phyloP scores from a whole-genome alignment of 2,329 filamentous ascomycete species.

The Diaporthe humulicola region DNA sequence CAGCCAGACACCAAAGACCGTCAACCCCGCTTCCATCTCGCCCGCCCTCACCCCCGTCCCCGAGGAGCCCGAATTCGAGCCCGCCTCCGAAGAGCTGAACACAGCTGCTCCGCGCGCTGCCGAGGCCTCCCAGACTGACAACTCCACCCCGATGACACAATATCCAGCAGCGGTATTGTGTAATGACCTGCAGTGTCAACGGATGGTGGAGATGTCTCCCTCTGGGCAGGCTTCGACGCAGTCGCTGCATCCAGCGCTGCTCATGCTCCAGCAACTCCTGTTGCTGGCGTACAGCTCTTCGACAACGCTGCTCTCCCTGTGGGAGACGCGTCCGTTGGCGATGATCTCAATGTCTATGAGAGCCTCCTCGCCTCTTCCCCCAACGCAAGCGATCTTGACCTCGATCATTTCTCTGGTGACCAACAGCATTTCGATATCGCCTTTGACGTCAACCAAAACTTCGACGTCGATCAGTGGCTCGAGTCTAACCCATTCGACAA shows the following conservation, averaged over 20 bases:
- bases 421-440: conserved; percentile 46
- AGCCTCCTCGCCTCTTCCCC: conserved; percentile 81
- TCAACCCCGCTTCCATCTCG: conserved; percentile 73
- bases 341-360: conserved; percentile 84
- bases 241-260: conserved; percentile 55
- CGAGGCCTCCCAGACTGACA: conserved; percentile 46
- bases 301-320: conserved; percentile 75
- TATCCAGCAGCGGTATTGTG: conserved; percentile 99
- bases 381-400: conserved; percentile 75
- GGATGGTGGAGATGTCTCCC: conserved; percentile 75
- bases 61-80: conserved; percentile 54
- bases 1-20: conserved; percentile 57
- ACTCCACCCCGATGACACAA: conserved; percentile 93
- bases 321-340: conserved; percentile 73
- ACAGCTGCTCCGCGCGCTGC: conserved; percentile 44
- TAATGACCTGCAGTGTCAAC: conserved; percentile 96
- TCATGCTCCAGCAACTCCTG: conserved; percentile 67
- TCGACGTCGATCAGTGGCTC: conserved; percentile 67
- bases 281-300: conserved; percentile 73
- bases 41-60: conserved; percentile 67
- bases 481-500: conserved; percentile 57
- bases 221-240: conserved; percentile 60
- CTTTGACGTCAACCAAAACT: conserved; percentile 61
- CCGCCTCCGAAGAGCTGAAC: conserved; percentile 46
- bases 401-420: conserved; percentile 77